Conservation (phyloP, 768 basidiomycete genomes). For the Phlebiopsis gigantea region DNA sequence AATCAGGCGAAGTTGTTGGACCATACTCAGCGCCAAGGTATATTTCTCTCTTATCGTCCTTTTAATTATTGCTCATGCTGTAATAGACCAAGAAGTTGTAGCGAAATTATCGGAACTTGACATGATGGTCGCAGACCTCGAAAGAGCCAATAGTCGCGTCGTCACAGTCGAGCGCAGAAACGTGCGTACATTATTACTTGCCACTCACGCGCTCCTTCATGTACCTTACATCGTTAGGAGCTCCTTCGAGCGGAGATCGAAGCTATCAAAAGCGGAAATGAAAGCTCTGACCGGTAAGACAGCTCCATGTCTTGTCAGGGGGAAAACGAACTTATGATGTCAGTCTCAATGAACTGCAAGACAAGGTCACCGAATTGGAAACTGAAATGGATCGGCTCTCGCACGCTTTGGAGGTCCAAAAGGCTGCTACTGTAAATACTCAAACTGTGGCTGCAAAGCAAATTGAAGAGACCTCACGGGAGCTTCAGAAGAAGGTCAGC, state of each 20-base stretch:
- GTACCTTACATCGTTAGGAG: constrained; percentile 59
- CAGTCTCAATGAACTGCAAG: constrained; percentile 70
- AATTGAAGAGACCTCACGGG: constrained; percentile 55
- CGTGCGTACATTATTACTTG: constrained; percentile 32
- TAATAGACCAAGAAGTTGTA: constrained; percentile 82
- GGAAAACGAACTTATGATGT: not conserved
- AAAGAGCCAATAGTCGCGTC: constrained; percentile 91
- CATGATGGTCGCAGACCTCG: constrained; percentile 90
- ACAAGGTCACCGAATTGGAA: constrained; percentile 72
- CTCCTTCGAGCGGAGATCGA: constrained; percentile 95
- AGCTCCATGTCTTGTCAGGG: not conserved
- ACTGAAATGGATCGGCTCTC: constrained; percentile 69
- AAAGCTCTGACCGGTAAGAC: constrained; percentile 62
- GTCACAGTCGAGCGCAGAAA: constrained; percentile 92
- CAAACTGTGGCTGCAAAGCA: constrained; percentile 46
- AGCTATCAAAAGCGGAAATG: constrained; percentile 73
- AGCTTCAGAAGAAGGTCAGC: constrained; percentile 51
- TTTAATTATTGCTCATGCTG: not conserved
- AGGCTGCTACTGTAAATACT: constrained; percentile 38
- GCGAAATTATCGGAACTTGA: constrained; percentile 90
- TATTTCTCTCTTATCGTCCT: not conserved
- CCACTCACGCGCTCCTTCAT: not conserved
- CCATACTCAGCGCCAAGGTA: constrained; percentile 87
- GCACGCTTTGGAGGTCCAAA: constrained; percentile 58
- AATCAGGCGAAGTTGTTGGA: constrained; percentile 91